Evolutionary conservation across 768 basidiomycete genomes (phyloP).

Genomic region (Hortiboletus flavorubellus): DNA sequence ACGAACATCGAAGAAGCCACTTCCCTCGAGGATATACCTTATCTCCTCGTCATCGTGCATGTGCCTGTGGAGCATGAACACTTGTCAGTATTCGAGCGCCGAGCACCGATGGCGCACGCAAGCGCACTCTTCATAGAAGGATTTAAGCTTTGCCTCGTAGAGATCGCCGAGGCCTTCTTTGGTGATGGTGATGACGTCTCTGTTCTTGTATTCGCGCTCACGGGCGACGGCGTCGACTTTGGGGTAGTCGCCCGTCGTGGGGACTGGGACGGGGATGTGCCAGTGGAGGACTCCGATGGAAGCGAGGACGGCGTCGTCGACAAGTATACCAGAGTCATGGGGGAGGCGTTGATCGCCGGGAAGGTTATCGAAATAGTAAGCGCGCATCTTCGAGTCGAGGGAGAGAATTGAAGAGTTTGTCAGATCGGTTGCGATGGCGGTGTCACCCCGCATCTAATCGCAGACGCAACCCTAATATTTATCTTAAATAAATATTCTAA

Average conservation of each 20-base stretch:
- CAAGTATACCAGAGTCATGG: constrained; percentile 68
- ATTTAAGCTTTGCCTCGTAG: constrained; percentile 80
- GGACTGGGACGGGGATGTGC: constrained; percentile 57
- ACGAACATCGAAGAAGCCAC: constrained; percentile 89
- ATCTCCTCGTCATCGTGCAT: constrained; percentile 98
- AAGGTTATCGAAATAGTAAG: constrained; percentile 71
- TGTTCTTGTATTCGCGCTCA: constrained; percentile 76
- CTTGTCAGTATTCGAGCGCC: not conserved
- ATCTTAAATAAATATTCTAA: too few relatives aligned
- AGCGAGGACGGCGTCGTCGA: constrained; percentile 46
- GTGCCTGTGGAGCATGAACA: constrained; percentile 48
- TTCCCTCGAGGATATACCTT: constrained; percentile 81
- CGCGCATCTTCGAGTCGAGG: constrained; percentile 42
- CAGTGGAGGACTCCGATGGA: constrained; percentile 64
- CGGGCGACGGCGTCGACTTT: constrained; percentile 58
- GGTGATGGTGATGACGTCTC: constrained; percentile 75
- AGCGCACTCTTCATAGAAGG: constrained; percentile 78
- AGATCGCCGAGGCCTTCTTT: constrained; percentile 76
- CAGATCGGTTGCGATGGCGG: too few relatives aligned
- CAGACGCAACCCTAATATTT: too few relatives aligned
- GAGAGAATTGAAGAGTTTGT: too few relatives aligned
- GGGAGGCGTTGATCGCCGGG: constrained; percentile 78
- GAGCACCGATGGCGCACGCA: not conserved
- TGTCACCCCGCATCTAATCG: too few relatives aligned
- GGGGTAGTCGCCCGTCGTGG: constrained; percentile 39